Conservation (phyloP, 768 basidiomycete genomes). For the Termitomyces sp. region DNA sequence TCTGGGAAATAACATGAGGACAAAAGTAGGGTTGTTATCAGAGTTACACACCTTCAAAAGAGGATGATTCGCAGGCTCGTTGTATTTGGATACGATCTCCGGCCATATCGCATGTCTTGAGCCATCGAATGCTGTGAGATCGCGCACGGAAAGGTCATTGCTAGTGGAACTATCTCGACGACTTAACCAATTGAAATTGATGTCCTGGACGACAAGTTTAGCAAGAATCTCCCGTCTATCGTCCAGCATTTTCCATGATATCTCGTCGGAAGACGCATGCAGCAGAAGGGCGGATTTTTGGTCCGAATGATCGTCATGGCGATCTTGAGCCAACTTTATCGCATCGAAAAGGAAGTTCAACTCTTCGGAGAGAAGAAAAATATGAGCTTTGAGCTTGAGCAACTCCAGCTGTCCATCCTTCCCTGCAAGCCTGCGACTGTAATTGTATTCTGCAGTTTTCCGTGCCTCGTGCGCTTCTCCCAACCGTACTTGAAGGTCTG, state of each 20-base stretch:
- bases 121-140: conserved; percentile 85
- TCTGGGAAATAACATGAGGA: conserved; percentile 30
- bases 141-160: conserved; percentile 68
- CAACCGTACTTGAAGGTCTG: conserved; percentile 69
- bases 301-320: conserved; percentile 58
- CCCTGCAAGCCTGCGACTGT: conserved; percentile 32
- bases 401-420: conserved; percentile 51
- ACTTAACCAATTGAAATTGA: conserved; percentile 79
- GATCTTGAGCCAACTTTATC: conserved; percentile 79
- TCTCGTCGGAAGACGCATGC: conserved; percentile 77
- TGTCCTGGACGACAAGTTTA: conserved; percentile 79
- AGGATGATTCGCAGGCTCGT: conserved; percentile 66
- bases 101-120: conserved; percentile 79
- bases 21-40: neutral
- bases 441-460: conserved; percentile 33
- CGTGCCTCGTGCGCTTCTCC: conserved; percentile 58
- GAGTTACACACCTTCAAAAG: conserved; percentile 55
- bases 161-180: conserved; percentile 86
- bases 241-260: conserved; percentile 91
- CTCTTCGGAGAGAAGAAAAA: conserved; percentile 69
- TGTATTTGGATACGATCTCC: conserved; percentile 81
- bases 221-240: conserved; percentile 68
- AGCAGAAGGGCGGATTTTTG: conserved; percentile 79
- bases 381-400: conserved; percentile 68
- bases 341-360: conserved; percentile 84